Evolutionary conservation across 768 basidiomycete species (phyloP).

Genomic region (Punctularia strigosozonata): DNA sequence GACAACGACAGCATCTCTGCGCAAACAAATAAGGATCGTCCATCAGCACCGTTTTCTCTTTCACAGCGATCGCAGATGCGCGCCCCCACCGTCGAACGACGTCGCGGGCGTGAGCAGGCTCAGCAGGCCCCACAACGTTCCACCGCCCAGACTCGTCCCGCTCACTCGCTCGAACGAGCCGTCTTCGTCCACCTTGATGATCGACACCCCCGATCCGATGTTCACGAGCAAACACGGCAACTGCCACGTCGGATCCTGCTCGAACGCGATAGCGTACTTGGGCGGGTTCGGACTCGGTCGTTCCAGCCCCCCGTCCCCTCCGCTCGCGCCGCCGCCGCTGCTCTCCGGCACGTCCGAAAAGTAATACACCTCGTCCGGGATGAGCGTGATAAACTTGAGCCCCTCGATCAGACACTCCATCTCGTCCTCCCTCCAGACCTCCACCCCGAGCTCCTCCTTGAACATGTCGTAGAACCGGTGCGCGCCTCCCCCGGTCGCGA

Average conservation of each 20-base stretch:
- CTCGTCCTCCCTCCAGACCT: slow-evolving; percentile 88
- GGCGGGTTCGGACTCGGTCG: slow-evolving; percentile 90
- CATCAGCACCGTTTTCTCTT: background rate
- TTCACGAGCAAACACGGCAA: slow-evolving; percentile 95
- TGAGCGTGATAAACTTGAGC: slow-evolving; percentile 88
- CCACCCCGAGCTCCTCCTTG: slow-evolving; percentile 60
- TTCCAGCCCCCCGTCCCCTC: slow-evolving; percentile 33
- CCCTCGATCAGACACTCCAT: slow-evolving; percentile 99
- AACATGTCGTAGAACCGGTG: slow-evolving; percentile 89
- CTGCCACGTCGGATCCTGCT: slow-evolving; percentile 71
- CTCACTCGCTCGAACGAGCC: slow-evolving; percentile 93
- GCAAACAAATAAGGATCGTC: slow-evolving; percentile 2
- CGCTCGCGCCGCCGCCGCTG: slow-evolving; percentile 7
- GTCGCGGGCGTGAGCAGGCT: slow-evolving; percentile 92
- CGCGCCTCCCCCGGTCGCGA: slow-evolving; percentile 97
- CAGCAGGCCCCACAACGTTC: slow-evolving; percentile 93
- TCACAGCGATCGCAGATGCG: background rate
- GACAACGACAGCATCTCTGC: slow-evolving; percentile 94
- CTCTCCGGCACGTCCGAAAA: slow-evolving; percentile 85
- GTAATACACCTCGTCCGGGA: slow-evolving; percentile 96
- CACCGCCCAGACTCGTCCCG: slow-evolving; percentile 94
- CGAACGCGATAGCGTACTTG: slow-evolving; percentile 79
- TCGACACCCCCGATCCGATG: slow-evolving; percentile 94
- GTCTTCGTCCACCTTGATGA: slow-evolving; percentile 94
- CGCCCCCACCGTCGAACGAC: slow-evolving; percentile 84